These are phyloP conservation scores for Suillus spraguei DNA, from an alignment of 768 basidiomycete species.

Conservation along the genomic window DNA sequence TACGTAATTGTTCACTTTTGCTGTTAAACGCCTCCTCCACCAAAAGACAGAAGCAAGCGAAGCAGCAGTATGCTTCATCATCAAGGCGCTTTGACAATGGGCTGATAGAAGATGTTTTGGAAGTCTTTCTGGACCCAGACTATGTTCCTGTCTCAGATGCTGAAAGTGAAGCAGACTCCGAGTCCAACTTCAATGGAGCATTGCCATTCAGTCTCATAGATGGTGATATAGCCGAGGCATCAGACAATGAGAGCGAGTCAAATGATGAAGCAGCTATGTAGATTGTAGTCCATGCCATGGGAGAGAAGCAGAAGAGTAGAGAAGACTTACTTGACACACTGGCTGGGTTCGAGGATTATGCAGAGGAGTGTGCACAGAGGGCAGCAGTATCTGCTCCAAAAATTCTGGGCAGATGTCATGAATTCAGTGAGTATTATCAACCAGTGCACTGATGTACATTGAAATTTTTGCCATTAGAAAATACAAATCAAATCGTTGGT, in stretches of 20 bases:
- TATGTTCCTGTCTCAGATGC: not conserved
- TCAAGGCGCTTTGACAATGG: not conserved
- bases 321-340: too few relatives aligned
- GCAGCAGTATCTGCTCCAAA: too few relatives aligned
- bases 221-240: not conserved
- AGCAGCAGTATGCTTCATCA: not conserved
- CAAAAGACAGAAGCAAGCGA: not conserved
- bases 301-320: too few relatives aligned
- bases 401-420: too few relatives aligned
- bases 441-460: not conserved
- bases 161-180: not conserved
- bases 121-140: not conserved
- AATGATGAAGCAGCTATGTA: not conserved
- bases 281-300: too few relatives aligned
- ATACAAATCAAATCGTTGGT: not conserved
- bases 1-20: not conserved
- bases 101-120: conserved; percentile 1
- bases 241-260: not conserved
- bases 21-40: not conserved
- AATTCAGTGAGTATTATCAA: not conserved
- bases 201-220: conserved; percentile 1
- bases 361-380: too few relatives aligned
- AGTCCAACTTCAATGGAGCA: not conserved
- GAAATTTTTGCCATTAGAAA: not conserved
- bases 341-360: too few relatives aligned